Evolutionary conservation across 768 basidiomycete species (phyloP).

Genomic region (Podaxis mareebaensis): DNA sequence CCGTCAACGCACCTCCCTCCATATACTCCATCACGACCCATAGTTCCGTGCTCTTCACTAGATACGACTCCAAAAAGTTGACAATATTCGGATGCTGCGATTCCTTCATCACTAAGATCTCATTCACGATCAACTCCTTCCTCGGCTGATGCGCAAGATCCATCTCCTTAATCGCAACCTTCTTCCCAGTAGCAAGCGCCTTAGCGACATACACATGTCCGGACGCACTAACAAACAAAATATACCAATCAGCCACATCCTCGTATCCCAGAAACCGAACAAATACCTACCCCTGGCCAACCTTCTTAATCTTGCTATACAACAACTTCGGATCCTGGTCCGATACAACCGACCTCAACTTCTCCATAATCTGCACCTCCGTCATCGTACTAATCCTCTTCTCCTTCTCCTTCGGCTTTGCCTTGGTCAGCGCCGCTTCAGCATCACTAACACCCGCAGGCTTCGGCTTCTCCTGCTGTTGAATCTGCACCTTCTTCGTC

Average conservation of each 20-base stretch:
- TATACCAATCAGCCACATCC: constrained; percentile 18
- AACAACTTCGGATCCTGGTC: constrained; percentile 84
- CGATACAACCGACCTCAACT: constrained; percentile 85
- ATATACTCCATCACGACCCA: constrained; percentile 99
- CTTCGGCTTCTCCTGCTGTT: constrained; percentile 50
- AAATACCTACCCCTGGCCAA: constrained; percentile 88
- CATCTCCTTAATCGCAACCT: constrained; percentile 99
- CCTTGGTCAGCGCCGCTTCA: constrained; percentile 60
- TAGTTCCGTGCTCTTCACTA: constrained; percentile 84
- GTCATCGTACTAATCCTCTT: constrained; percentile 96
- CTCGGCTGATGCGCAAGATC: constrained; percentile 92
- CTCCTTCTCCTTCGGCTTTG: constrained; percentile 80
- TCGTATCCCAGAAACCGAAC: constrained; percentile 16
- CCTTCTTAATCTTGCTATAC: constrained; percentile 98
- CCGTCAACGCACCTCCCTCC: constrained; percentile 97
- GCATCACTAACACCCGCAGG: constrained; percentile 42
- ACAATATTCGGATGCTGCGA: constrained; percentile 97
- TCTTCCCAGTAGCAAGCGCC: constrained; percentile 77
- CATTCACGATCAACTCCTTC: constrained; percentile 97
- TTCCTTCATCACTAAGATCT: constrained; percentile 99
- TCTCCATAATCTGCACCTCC: constrained; percentile 98
- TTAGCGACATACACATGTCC: constrained; percentile 99
- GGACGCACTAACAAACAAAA: constrained; percentile 66
- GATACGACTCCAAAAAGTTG: constrained; percentile 90
- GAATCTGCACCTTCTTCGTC: constrained; percentile 69